A percentile compares a stretch with the other conserved stretches of the same genome.
Conservation (phyloP, 148 eudicot species). For the Cornus florida region DNA sequence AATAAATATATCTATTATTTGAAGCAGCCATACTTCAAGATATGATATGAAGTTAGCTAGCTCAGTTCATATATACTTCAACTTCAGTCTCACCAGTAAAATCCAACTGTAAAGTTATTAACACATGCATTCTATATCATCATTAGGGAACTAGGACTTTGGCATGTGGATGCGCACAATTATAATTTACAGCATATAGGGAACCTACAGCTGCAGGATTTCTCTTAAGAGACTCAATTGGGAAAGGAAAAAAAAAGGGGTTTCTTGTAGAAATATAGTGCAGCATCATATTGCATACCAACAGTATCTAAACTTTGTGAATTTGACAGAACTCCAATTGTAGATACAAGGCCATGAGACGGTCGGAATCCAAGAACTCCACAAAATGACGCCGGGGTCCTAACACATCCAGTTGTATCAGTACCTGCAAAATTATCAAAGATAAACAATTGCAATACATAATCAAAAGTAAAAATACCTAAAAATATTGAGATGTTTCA, state of each 20-base stretch:
- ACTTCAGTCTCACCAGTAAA: not conserved
- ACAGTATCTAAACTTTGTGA: conserved; percentile 85
- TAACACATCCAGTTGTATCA: conserved; percentile 76
- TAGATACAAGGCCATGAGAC: conserved; percentile 73
- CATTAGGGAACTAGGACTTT: not conserved
- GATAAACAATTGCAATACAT: conserved; percentile 6
- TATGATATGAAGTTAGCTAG: not conserved
- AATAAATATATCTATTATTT: too few species aligned
- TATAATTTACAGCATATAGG: not conserved
- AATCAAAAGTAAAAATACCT: not conserved
- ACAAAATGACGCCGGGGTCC: conserved; percentile 85
- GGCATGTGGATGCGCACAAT: not conserved
- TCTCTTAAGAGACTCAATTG: not conserved
- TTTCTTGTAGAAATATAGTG: not conserved
- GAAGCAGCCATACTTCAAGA: not conserved
- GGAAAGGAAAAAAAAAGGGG: not conserved
- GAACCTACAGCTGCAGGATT: not conserved
- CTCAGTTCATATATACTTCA: not conserved
- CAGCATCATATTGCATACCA: conserved; percentile 41
- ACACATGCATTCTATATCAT: not conserved
- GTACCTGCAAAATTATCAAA: conserved; percentile 50
- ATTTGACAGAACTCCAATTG: conserved; percentile 70
- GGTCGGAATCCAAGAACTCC: conserved; percentile 86
- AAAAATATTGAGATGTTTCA: not conserved
- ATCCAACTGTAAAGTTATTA: not conserved